A percentile compares a stretch with the other conserved stretches of the same genome.
These are phyloP conservation scores for Anthoceros angustus DNA, from an alignment of 225 moss, liverwort and hornwort species.

Conservation along the genomic window DNA sequence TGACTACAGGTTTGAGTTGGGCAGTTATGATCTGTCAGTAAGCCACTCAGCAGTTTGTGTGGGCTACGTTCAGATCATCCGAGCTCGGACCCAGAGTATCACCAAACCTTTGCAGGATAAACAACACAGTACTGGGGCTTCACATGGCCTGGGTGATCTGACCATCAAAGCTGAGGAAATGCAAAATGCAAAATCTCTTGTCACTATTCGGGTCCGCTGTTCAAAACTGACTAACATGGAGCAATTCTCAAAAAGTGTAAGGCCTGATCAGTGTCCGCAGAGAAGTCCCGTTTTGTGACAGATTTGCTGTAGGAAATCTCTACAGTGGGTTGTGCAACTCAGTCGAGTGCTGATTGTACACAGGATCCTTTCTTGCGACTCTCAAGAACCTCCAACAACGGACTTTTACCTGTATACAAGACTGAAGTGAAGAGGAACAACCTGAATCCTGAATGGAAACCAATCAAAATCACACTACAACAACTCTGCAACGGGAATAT, in stretches of 20 bases:
- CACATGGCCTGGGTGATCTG: conserved; percentile 30
- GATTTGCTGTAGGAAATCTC: too few relatives aligned
- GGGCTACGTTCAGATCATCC: background rate
- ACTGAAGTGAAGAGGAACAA: conserved; percentile 53
- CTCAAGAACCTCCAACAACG: conserved; percentile 45
- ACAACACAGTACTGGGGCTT: conserved; percentile 20
- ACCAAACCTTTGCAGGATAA: conserved; percentile 20
- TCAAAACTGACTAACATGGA: conserved; percentile 28
- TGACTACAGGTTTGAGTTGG: background rate
- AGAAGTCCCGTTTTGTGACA: too few relatives aligned
- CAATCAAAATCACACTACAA: conserved; percentile 34
- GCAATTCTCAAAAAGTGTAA: conserved; percentile 35
- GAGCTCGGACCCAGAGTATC: conserved; percentile 6
- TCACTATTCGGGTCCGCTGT: conserved; percentile 19
- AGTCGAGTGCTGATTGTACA: background rate
- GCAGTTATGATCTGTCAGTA: background rate
- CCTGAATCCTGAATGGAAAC: conserved; percentile 52
- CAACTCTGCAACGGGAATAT: conserved; percentile 63
- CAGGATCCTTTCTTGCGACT: conserved; percentile 58
- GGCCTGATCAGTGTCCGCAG: background rate
- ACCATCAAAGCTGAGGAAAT: conserved; percentile 37
- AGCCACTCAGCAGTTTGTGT: background rate
- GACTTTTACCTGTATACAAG: conserved; percentile 41
- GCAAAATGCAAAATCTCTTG: conserved; percentile 27
- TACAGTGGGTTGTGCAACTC: too few relatives aligned